Base-by-base conservation (phyloP, 1,284 basidiomycete genomes). In the Fomitopsis schrenkii region DNA sequence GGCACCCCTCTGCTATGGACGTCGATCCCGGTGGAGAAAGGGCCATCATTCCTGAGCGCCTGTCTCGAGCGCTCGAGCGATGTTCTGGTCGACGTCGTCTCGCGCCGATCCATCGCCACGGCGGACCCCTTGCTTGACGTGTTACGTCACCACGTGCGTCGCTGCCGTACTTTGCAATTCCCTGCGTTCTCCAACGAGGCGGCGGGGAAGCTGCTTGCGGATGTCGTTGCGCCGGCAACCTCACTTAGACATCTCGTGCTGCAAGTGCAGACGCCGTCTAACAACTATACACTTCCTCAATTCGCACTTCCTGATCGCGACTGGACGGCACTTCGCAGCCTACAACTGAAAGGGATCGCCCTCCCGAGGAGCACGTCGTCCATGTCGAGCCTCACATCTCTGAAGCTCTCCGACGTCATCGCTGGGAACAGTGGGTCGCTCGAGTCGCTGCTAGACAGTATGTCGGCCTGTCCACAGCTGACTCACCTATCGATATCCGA, bases 1-100 rank as follows among this genome's bases (percentile, higher is more conserved):
- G 35, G 36, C n/a, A 46, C 50, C 2, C 58, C 58, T 12, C 53
- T 55, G 2, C 42, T 59, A 22, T 59, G 58, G 58, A 45, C 58
- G 6, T 26, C 58, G 9, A 46, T 59, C 15, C 46, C 50, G 3
- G 40, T 38, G n/a, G 58, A 46, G n/a, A 44, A 55, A 26, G 41
- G 58, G 22, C 33, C 22, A 5, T 19, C 38, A 8, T 42, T 46
- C 22, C 8, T 55, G 14, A 12, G 41, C 41, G 42, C 52, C 30
- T 59, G 42, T 4, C 44, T 59, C 26, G 38, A 38, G 52, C 58
- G 58, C 26, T 59, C 58, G 19, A 19, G 22, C 26, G 58, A 45
- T 40, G 50, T 44, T 26, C 52, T 48, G 14, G 26, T 53, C 9
- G 55, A 33, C 19, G 30, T 57, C 40, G 26, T 54, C 3, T 56